A percentile compares a stretch with the other conserved stretches of the same genome.
These are phyloP conservation scores for Dioscorea zingiberensis DNA, from an alignment of 106 monocot genomes.

Conservation along the genomic window DNA sequence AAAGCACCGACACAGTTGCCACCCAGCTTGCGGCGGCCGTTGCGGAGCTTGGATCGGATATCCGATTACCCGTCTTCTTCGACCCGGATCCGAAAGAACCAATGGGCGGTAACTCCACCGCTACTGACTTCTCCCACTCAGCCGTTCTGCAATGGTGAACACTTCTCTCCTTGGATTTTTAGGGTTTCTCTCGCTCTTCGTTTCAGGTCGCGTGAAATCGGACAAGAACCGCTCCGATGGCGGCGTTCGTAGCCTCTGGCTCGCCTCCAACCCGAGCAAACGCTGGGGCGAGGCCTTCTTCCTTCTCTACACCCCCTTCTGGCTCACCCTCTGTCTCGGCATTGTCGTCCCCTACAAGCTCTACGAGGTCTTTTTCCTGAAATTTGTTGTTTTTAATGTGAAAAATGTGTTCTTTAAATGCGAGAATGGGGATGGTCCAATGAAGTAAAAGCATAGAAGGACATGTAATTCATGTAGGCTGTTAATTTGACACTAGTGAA, in stretches of 20 bases:
- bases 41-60: background rate
- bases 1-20: too few relatives aligned
- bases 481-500: background rate
- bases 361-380: constrained; percentile 63
- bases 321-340: constrained; percentile 87
- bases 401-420: background rate
- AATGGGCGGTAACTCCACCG: background rate
- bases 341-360: constrained; percentile 96
- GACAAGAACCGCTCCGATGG: background rate
- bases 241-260: constrained; percentile 37
- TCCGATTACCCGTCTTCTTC: background rate
- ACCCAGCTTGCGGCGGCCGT: background rate
- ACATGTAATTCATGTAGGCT: background rate
- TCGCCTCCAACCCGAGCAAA: constrained; percentile 75
- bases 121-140: background rate
- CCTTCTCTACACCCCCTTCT: constrained; percentile 85
- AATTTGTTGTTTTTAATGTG: background rate
- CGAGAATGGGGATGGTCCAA: background rate
- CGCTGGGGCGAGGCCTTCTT: constrained; percentile 90
- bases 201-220: background rate
- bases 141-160: background rate
- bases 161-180: background rate
- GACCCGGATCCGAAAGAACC: background rate
- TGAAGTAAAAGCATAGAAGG: background rate
- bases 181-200: background rate